Evolutionary conservation across 129 eudicot species (phyloP), one percentile per base, ranked within the genome.

Genomic region (Saussurea involucrata): DNA sequence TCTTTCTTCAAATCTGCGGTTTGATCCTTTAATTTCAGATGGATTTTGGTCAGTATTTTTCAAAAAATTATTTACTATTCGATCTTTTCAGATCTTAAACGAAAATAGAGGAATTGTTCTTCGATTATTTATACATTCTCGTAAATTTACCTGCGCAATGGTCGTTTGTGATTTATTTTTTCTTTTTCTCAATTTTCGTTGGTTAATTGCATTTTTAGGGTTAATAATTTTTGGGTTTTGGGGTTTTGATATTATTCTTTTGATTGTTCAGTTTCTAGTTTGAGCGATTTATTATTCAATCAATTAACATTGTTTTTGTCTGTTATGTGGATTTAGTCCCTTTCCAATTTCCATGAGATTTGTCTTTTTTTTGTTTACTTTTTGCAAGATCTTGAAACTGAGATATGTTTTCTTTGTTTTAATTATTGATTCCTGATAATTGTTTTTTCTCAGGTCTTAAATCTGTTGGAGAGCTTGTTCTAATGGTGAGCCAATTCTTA

Each of bases 401-500:
- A 64, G 36, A 63, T 79, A 3, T 61, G 72, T 20, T 70, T 70
- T 24, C 27, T 68, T 9, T 76, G 15, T 32, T 28, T 66, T 40
- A 66, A 44, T 75, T 24, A 37, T 63, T 24, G 25, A 63, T 63
- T 58, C 34, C 12, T 68, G 29, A 15, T 37, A 0, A 40, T 69
- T 69, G 8, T 42, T 64, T n/a, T 32, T n/a, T 22, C 33, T 20
- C 77, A 79, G 83, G 57, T 80, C 33, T 40, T 65, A 57, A 73
- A 55, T 74, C 84, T 57, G 79, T 66, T 74, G 84, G 64, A 68
- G 70, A 68, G 24, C 71, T 49, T 80, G 79, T 55, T 80, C 44
- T 66, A 57, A 80, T 80, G 84, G 84, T 80, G 80, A 80, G 84
- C 34, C 4, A 68, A 37, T 36, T 28, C 36, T 74, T 58, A 5